A percentile compares a stretch with the other conserved stretches of the same genome.
These are phyloP conservation scores for Amaranthus palmeri DNA, from an alignment of 148 eudicot species.

Conservation along the genomic window DNA sequence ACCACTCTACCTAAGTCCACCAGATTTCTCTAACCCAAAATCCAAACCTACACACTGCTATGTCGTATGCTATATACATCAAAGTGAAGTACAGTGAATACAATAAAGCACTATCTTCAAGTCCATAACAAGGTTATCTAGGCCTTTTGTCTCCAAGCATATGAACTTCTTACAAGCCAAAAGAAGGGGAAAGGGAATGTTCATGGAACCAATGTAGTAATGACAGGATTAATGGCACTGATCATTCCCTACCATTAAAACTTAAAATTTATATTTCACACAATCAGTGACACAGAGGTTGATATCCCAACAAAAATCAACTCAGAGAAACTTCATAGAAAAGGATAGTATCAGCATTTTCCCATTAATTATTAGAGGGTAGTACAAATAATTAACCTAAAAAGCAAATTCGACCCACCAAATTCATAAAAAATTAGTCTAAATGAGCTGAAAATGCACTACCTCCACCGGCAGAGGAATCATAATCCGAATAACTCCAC, in stretches of 20 bases:
- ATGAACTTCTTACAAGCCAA: background rate
- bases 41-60: background rate
- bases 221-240: background rate
- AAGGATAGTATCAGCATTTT: background rate
- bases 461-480: slow-evolving; percentile 38
- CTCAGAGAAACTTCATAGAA: background rate
- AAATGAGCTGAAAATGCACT: background rate
- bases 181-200: background rate
- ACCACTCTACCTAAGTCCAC: background rate
- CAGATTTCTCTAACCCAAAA: background rate
- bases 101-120: background rate
- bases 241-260: too few relatives aligned
- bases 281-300: too few relatives aligned
- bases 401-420: background rate
- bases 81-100: background rate
- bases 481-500: slow-evolving; percentile 37
- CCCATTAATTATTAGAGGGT: background rate
- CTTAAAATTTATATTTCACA: too few relatives aligned
- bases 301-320: background rate
- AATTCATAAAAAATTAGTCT: background rate
- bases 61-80: background rate
- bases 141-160: too few relatives aligned
- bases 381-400: background rate
- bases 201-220: too few relatives aligned
- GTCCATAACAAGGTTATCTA: too few relatives aligned